Evolutionary conservation across 208 protist genomes (phyloP), one percentile per base, ranked within the genome.

Genomic region (Strigomonas oncopelti): DNA sequence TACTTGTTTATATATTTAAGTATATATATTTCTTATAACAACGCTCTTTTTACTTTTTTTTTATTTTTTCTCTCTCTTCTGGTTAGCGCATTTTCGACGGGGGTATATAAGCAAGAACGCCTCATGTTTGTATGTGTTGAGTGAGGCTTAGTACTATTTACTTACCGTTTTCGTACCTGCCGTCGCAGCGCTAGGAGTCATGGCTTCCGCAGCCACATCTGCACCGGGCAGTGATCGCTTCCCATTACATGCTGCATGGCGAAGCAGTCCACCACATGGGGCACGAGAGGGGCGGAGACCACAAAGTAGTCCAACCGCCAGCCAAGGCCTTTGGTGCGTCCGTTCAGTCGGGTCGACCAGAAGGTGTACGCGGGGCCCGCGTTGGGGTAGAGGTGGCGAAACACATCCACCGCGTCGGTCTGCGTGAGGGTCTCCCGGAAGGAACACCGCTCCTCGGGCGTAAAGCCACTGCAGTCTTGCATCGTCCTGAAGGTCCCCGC

Each of bases 241-340:
- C 88, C 90, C 71, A 80, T 70, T 38, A 95, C 74, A 31, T 87
- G 62, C 14, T 85, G 84, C 79, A 96, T 92, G 14, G 89, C 74
- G 64, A 88, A 96, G 71, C 78, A 90, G 63, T 95, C 90, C 54
- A 91, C 81, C 42, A 97, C 83, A 14, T 63, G 71, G 31, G 72
- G 61, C 34, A 78, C 67, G 22, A 98, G 61, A 22, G 69, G 45
- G 32, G 77, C 61, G 13, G 85, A 88, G 27, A 94, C 75, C n/a
- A 98, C 77, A 75, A 97, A 98, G 72, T 98, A 97, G 73, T 98
- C 95, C 24, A 98, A 56, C 27, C 95, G 79, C 94, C 95, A 97
- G 27, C 95, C 93, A 20, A 93, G 71, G 24, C 83, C 83, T 64
- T 88, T 78, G n/a, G 58, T 54, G 11, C 85, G 63, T 0, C 76